A percentile compares a stretch with the other conserved stretches of the same genome.
Conservation (phyloP, 176 grass and related monocot genomes). For the Saccharum spontaneum region DNA sequence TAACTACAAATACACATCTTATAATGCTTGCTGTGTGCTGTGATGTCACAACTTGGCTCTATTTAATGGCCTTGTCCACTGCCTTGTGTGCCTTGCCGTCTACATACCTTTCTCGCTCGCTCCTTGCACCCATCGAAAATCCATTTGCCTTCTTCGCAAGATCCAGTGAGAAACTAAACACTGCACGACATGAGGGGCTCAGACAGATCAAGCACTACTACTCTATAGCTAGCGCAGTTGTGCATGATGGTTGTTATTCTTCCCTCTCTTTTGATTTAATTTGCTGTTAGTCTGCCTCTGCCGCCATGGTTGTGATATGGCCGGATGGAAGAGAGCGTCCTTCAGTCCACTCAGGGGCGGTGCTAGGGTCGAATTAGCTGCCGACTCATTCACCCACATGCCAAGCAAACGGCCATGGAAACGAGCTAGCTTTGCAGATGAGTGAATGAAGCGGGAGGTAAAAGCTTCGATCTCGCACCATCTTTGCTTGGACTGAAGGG, state of each 20-base stretch:
- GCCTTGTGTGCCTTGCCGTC: constrained; percentile 24
- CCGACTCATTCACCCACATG: constrained; percentile 95
- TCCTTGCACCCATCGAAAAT: constrained; percentile 5
- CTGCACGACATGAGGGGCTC: constrained; percentile 13
- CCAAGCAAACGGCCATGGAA: constrained; percentile 40
- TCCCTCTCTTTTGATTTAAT: neutral
- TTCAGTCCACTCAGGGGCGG: constrained; percentile 83
- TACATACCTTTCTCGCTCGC: neutral
- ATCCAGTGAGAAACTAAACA: constrained; percentile 9
- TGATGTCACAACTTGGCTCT: constrained; percentile 49
- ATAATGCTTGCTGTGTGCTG: neutral
- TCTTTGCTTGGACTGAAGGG: constrained; percentile 98
- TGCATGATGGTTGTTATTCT: neutral
- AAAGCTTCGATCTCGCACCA: constrained; percentile 56
- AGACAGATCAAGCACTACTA: neutral
- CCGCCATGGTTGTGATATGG: constrained; percentile 6
- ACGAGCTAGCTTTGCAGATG: constrained; percentile 75
- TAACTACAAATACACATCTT: constrained; percentile 23
- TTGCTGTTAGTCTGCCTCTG: constrained; percentile 1
- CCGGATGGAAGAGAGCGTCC: constrained; percentile 79
- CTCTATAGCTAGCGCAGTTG: neutral
- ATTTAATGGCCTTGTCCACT: constrained; percentile 48
- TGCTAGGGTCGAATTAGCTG: constrained; percentile 80
- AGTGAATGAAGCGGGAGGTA: constrained; percentile 98
- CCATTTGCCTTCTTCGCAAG: constrained; percentile 15